A percentile compares a stretch with the other conserved stretches of the same genome.
phyloP scores from a whole-genome alignment of 2,329 filamentous ascomycete species.

The Ophiosphaerella herpotricha region DNA sequence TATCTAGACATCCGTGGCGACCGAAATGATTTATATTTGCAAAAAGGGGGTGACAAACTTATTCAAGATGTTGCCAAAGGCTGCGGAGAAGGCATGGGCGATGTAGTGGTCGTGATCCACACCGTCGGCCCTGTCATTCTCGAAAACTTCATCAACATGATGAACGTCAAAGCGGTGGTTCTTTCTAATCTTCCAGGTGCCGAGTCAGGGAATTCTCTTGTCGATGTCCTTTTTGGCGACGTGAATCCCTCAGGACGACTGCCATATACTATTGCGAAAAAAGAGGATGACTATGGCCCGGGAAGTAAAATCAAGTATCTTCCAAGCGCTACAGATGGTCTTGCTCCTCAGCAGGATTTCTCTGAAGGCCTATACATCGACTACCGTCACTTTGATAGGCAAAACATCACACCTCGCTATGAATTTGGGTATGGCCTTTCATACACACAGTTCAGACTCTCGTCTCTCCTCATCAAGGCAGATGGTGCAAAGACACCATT shows the following conservation, averaged over 20 bases:
- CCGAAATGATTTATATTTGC: slow-evolving; percentile 74
- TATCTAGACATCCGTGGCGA: slow-evolving; percentile 66
- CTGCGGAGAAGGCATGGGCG: slow-evolving; percentile 62
- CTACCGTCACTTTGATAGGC: slow-evolving; percentile 85
- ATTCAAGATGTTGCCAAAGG: slow-evolving; percentile 74
- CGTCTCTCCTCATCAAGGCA: slow-evolving; percentile 53
- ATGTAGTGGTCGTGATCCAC: slow-evolving; percentile 84
- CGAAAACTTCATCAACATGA: slow-evolving; percentile 78
- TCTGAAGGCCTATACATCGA: slow-evolving; percentile 84
- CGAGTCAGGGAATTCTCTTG: slow-evolving; percentile 81
- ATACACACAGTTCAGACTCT: slow-evolving; percentile 74
- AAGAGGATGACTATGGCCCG: slow-evolving; percentile 75
- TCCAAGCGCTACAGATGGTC: slow-evolving; percentile 59
- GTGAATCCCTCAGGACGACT: slow-evolving; percentile 80
- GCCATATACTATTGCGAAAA: slow-evolving; percentile 83
- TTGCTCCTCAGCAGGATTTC: slow-evolving; percentile 81
- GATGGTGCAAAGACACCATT: slow-evolving; percentile 52
- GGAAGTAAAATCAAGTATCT: slow-evolving; percentile 71
- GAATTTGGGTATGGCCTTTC: slow-evolving; percentile 87
- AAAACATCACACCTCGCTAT: slow-evolving; percentile 74
- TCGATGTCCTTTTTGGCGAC: slow-evolving; percentile 78
- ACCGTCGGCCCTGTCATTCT: slow-evolving; percentile 81
- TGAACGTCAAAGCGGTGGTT: slow-evolving; percentile 76
- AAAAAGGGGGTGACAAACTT: slow-evolving; percentile 77
- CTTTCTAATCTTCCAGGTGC: slow-evolving; percentile 86